Evolutionary conservation across 176 grass and related monocot species (phyloP), one percentile per base, ranked within the genome.

Genomic region (Oryza officinalis): DNA sequence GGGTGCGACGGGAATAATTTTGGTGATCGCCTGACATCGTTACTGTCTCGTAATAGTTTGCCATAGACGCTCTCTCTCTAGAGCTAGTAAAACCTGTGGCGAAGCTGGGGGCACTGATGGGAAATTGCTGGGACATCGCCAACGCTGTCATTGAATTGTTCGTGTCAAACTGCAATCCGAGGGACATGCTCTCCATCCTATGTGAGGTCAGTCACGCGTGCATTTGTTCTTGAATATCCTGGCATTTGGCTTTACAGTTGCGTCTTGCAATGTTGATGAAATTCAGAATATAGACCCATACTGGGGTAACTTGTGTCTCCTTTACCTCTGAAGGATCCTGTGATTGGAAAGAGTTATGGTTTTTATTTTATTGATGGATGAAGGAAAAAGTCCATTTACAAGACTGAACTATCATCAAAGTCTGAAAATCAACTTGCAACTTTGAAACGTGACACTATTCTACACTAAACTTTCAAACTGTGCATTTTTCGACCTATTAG

Each of bases 151-250:
- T 91, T 33, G 75, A 89, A 13, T 78, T 81, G 50, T 83, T 91
- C 22, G 84, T 76, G 18, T 84, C 68, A 8, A 82, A 80, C 67
- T 91, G 89, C 83, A 91, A 64, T 47, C 89, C 89, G 18, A 88
- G 92, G 49, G 89, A 94, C 81, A 87, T 94, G 92, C 86, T 91
- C 15, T 84, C 81, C 32, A 94, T 94, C 63, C 77, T 94, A 18
- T 94, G 89, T 32, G 92, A 91, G 89, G 89, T 94, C 44, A 45
- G 80, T 64, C 59, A 26, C 25, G n/a, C 3, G 73, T 68, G 74
- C 28, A 71, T 67, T 52, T 63, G 27, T 65, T 10, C 37, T 14
- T 69, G 23, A n/a, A 31, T 37, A 10, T 67, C 66, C 25, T 71
- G 12, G 17, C 35, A 37, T 76, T 75, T 41, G 40, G n/a, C 17